Evolutionary conservation across 768 basidiomycete genomes (phyloP), one percentile per base, ranked within the genome.

Genomic region (Rhodotorula graminis): DNA sequence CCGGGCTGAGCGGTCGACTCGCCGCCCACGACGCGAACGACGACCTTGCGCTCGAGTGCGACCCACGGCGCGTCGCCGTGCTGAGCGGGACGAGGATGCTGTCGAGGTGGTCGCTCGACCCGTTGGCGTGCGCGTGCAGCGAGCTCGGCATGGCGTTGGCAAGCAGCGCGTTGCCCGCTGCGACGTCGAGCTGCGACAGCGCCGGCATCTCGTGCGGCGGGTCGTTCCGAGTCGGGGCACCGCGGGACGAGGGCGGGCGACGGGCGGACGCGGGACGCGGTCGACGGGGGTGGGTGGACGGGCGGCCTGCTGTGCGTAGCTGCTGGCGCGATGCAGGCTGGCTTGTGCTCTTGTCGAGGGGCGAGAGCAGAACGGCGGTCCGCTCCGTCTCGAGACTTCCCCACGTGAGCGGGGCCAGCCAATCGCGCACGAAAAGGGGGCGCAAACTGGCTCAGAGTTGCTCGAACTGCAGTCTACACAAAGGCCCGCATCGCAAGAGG

Each of bases 1-100:
- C 68, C 21, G 68, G 68, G 63, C 68, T 69, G 15, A 53, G 31
- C 6, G 62, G 62, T 7, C 29, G 21, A 23, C 47, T 16, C n/a
- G 16, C 23, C n/a, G 42, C 67, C 29, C 37, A 12, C 40, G 29
- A 56, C 29, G 46, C 16, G 67, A 69, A 69, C 23, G 61, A 62
- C 31, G n/a, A 25, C 40, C 61, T 21, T 40, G 58, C 53, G 14
- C 14, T 14, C 9, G 62, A 55, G 56, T 44, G n/a, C 33, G 61
- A 49, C 15, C 58, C 61, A 0, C 12, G 29, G 15, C 55, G 37
- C 6, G 59, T 59, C 25, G 25, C 50, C 12, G 50, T 52, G 49
- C 64, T 27, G 40, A 64, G 63, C 44, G 63, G 62, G 31, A 60
- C 49, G 23, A 62, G 47, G 19, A 62, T 10, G 15, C 29, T 47